These are phyloP conservation scores for Fragaria ananassa DNA, from an alignment of 306 rosid genomes.

Conservation along the genomic window DNA sequence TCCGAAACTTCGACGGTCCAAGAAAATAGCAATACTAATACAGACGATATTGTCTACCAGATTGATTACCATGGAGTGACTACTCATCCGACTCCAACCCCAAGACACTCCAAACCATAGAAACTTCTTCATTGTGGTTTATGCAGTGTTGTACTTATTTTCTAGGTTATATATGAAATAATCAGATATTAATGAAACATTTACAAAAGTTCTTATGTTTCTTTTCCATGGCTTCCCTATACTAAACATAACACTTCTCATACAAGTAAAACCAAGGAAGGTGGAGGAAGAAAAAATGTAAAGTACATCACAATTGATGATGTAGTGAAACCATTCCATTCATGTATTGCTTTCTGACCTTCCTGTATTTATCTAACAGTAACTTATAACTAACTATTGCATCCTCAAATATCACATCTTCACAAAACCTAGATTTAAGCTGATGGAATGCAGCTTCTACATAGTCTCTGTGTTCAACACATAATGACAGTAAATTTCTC, in stretches of 20 bases:
- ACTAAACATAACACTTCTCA: not conserved
- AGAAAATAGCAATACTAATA: constrained; percentile 36
- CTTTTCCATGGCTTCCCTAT: not conserved
- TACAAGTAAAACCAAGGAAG: not conserved
- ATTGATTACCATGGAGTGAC: constrained; percentile 86
- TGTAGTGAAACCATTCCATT: constrained; percentile 80
- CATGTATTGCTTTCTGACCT: constrained; percentile 62
- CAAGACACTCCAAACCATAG: constrained; percentile 74
- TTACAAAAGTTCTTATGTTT: not conserved
- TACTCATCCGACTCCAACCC: constrained; percentile 82
- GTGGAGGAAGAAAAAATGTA: not conserved
- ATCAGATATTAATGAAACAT: not conserved
- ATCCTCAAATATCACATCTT: constrained; percentile 54
- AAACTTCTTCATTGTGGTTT: constrained; percentile 4
- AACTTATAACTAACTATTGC: constrained; percentile 43
- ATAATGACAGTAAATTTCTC: constrained; percentile 32
- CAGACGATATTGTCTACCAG: constrained; percentile 62
- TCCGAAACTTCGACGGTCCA: constrained; percentile 23
- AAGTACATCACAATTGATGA: constrained; percentile 32
- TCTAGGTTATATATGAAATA: constrained; percentile 1
- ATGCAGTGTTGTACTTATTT: constrained; percentile 34
- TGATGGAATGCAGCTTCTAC: constrained; percentile 50
- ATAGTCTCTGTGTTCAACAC: constrained; percentile 37
- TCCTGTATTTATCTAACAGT: constrained; percentile 61
- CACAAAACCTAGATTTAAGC: constrained; percentile 61